Evolutionary conservation across 2,329 filamentous ascomycete species (phyloP).

Genomic region (Nemania sp.): DNA sequence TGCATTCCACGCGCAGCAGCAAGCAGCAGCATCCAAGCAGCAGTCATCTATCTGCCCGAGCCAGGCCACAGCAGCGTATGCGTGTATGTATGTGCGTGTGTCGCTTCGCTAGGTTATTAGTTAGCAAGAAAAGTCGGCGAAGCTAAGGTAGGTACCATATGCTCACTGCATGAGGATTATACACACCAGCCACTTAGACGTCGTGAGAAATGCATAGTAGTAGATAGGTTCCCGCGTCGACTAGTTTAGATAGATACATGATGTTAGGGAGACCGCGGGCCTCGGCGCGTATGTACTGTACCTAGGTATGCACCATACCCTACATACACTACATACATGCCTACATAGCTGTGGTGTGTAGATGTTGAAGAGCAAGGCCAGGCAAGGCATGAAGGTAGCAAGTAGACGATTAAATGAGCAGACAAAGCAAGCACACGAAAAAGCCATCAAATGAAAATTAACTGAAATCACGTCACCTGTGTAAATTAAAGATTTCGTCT

Average conservation of each 20-base stretch:
- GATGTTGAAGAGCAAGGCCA: neutral
- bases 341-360: neutral
- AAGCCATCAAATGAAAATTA: neutral
- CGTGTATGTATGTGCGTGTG: too few species aligned
- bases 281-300: neutral
- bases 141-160: slow-evolving; percentile 1
- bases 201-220: neutral
- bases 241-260: too few species aligned
- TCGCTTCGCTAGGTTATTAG: too few species aligned
- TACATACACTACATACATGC: neutral
- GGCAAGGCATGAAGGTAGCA: neutral
- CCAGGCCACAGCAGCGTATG: too few species aligned
- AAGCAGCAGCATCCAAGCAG: too few species aligned
- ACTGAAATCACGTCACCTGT: too few species aligned
- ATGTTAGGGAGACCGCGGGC: neutral
- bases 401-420: neutral
- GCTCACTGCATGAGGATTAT: slow-evolving; percentile 1
- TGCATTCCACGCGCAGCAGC: neutral
- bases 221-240: too few species aligned
- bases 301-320: neutral
- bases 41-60: too few species aligned
- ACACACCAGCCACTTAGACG: too few species aligned
- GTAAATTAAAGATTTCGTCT: too few species aligned
- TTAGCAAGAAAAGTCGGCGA: too few species aligned
- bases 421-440: neutral